Evolutionary conservation across 768 basidiomycete genomes (phyloP), one percentile per base, ranked within the genome.

Genomic region (Pleurotus giganteus): DNA sequence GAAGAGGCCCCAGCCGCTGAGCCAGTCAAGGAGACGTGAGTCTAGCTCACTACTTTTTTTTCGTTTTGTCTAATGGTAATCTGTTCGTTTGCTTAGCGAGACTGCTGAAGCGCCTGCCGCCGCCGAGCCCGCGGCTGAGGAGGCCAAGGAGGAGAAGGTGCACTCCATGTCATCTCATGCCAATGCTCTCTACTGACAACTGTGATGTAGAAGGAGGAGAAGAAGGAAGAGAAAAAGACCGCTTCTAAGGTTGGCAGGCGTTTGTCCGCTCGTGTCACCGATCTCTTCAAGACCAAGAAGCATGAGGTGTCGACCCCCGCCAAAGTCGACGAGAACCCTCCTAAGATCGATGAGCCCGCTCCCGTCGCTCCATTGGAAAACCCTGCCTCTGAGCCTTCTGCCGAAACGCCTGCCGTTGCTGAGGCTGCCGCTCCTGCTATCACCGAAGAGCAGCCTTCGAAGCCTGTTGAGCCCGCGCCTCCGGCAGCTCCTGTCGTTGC

Each of bases 261-360:
- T 58, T 73, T 96, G 57, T 95, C 94, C 41, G 81, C 88, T 23
- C 90, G 91, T 19, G 84, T 96, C 39, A 81, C 80, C 51, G 88
- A 88, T 51, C 81, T 95, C 71, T 91, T 95, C 84, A 92, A 87
- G 79, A 51, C 31, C 53, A 89, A 81, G 76, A 89, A 84, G 73
- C 61, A 72, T 12, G 86, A 89, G 65, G 81, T 84, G 31, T 65
- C 78, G 9, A 66, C 85, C 4, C 83, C 91, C 54, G 78, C 90
- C 43, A 94, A 92, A 79, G 89, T 94, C 55, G 88, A 92, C 59
- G 90, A 93, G 76, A 79, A 91, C 69, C 91, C 93, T 34, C 92
- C 93, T 60, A 85, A 86, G 78, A 89, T 94, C 61, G 93, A 92
- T 47, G 85, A 90, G 73, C 90, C 89, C 46, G 63, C 80, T 27